Conservation (phyloP, 768 basidiomycete genomes). For the Tremella fuciformis region DNA sequence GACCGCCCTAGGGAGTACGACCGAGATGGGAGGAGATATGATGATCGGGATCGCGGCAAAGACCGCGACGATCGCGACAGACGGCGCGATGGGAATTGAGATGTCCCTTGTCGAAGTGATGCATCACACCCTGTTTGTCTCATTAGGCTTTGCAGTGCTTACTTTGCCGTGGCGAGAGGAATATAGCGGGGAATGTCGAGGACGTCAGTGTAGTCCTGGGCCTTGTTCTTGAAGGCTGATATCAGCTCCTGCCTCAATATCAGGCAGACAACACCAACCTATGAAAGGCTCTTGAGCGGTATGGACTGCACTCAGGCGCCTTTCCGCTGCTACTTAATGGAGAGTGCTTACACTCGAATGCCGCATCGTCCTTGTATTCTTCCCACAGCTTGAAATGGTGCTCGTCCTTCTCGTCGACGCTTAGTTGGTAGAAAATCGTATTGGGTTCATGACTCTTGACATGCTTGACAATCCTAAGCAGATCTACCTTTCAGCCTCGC, state of each 20-base stretch:
- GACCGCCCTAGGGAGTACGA: neutral
- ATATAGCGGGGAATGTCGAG: neutral
- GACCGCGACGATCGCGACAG: slow-evolving; percentile 1
- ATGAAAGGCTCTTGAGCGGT: too few species aligned
- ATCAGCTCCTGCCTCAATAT: neutral
- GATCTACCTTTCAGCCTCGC: too few species aligned
- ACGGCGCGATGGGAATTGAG: neutral
- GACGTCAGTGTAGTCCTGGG: neutral
- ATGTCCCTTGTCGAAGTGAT: neutral
- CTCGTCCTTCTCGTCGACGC: too few species aligned
- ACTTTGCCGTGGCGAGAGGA: neutral
- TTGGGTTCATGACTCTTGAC: too few species aligned
- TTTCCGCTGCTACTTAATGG: too few species aligned
- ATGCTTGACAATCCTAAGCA: too few species aligned
- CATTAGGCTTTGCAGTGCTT: neutral
- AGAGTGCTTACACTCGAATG: too few species aligned
- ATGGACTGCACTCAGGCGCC: too few species aligned
- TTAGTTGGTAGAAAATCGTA: too few species aligned
- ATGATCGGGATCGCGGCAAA: slow-evolving; percentile 5
- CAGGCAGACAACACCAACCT: too few species aligned
- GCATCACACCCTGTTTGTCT: neutral
- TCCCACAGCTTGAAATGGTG: too few species aligned
- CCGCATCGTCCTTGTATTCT: too few species aligned
- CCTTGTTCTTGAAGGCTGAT: neutral
- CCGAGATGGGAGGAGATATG: neutral